A percentile compares a stretch with the other conserved stretches of the same genome.
Evolutionary conservation across 805 yeast genomes (phyloP).

Genomic region (Brettanomyces bruxellensis): DNA sequence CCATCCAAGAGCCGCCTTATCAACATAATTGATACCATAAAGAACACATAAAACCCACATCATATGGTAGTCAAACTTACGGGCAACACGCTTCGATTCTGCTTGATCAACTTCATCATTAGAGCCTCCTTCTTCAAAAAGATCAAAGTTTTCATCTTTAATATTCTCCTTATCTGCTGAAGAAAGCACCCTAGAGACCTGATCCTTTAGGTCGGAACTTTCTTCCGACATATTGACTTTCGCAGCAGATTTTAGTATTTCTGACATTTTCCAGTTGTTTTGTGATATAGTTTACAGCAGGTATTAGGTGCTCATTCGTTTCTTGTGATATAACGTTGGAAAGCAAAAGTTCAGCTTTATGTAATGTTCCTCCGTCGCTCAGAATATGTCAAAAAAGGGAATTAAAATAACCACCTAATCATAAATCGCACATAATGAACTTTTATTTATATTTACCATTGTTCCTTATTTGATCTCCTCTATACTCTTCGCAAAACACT

Average conservation of each 20-base stretch:
- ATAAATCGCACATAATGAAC: too few relatives aligned
- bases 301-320: too few relatives aligned
- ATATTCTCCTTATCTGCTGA: constrained; percentile 1
- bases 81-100: constrained; percentile 22
- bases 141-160: constrained; percentile 8
- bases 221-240: neutral
- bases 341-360: too few relatives aligned
- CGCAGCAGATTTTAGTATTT: neutral
- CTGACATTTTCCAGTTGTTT: neutral
- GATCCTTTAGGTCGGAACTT: neutral
- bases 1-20: constrained; percentile 23
- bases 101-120: constrained; percentile 22
- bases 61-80: constrained; percentile 26
- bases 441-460: too few relatives aligned
- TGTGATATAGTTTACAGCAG: too few relatives aligned
- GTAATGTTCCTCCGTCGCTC: too few relatives aligned
- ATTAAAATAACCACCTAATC: too few relatives aligned
- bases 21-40: constrained; percentile 23
- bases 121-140: constrained; percentile 18
- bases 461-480: too few relatives aligned
- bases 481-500: too few relatives aligned
- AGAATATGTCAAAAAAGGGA: too few relatives aligned
- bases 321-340: too few relatives aligned
- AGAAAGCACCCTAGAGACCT: neutral
- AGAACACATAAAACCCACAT: constrained; percentile 21